Conservation (phyloP, 345 rosid genomes). For the Brassica nigra region DNA sequence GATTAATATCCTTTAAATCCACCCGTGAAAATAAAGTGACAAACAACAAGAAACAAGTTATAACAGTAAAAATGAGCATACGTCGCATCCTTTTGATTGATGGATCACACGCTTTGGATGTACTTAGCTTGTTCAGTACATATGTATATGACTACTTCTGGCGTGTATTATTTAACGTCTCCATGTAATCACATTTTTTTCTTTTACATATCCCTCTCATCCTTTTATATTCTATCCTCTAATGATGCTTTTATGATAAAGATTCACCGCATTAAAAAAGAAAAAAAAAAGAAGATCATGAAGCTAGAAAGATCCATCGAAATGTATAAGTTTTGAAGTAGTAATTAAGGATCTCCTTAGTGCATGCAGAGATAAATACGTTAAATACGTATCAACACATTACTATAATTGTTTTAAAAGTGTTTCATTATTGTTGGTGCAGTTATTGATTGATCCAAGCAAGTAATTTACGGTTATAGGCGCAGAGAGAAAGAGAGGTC, state of each 20-base stretch:
- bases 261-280: not conserved
- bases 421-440: conserved; percentile 12
- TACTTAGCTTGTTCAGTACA: not conserved
- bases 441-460: conserved; percentile 30
- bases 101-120: not conserved
- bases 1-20: not conserved
- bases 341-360: not conserved
- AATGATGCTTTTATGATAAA: not conserved
- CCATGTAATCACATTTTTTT: not conserved
- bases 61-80: not conserved
- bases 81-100: conserved; percentile 4
- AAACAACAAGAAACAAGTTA: not conserved
- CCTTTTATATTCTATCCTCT: not conserved
- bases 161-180: not conserved
- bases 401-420: not conserved
- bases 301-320: not conserved
- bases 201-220: not conserved
- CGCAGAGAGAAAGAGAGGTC: conserved; percentile 31
- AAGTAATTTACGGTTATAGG: conserved; percentile 40
- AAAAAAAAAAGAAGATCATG: not conserved
- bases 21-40: not conserved
- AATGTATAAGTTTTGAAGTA: not conserved
- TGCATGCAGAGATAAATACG: not conserved
- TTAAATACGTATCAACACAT: not conserved
- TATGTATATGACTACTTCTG: not conserved